Evolutionary conservation across 164 flowering plant genomes (phyloP).

Genomic region (Annona squamosa): DNA sequence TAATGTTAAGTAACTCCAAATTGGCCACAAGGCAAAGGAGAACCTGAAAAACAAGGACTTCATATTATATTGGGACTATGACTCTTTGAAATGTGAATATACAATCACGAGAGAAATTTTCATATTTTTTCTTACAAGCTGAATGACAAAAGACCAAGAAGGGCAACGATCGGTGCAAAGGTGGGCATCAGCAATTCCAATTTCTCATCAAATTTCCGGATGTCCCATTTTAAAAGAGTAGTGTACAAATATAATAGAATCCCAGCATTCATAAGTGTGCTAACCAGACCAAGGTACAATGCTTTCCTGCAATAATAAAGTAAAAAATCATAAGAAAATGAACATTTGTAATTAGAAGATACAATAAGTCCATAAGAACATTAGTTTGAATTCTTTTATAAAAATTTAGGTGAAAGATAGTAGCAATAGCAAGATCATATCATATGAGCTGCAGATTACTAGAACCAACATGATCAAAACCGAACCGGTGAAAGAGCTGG

Average conservation of each 20-base stretch:
- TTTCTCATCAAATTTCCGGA: slow-evolving; percentile 55
- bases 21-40: slow-evolving; percentile 82
- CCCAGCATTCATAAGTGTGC: slow-evolving; percentile 39
- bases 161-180: slow-evolving; percentile 49
- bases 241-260: slow-evolving; percentile 53
- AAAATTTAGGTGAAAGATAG: no score
- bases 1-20: slow-evolving; percentile 84
- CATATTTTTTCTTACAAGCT: slow-evolving; percentile 52
- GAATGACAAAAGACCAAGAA: slow-evolving; percentile 67
- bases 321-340: not conserved
- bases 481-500: no score
- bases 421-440: no score
- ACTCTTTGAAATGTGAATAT: not conserved
- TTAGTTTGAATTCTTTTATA: not conserved
- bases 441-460: no score
- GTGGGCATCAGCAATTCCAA: slow-evolving; percentile 57
- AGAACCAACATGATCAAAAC: no score
- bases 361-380: not conserved
- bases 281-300: slow-evolving; percentile 62
- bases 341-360: not conserved
- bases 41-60: slow-evolving; percentile 44
- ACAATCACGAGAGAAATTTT: not conserved
- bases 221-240: slow-evolving; percentile 45
- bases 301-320: slow-evolving; percentile 47
- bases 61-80: slow-evolving; percentile 13